A percentile compares a stretch with the other conserved stretches of the same genome.
phyloP scores from a whole-genome alignment of 2,329 filamentous ascomycete genomes.

The Thermoascus crustaceus region DNA sequence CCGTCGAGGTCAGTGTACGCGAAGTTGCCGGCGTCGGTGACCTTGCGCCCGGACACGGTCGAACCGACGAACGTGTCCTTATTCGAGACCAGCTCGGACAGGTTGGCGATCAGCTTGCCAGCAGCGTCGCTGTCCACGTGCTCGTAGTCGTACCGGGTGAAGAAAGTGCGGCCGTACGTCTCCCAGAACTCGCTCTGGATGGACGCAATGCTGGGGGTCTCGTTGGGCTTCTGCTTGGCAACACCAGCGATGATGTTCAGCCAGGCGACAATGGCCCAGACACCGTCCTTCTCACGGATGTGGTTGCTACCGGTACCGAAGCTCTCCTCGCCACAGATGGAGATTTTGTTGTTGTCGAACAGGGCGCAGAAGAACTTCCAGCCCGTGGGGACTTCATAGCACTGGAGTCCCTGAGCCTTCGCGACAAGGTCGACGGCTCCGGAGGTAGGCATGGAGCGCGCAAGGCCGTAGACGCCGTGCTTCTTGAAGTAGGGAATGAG shows the following conservation, averaged over 20 bases:
- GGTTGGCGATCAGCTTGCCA: slow-evolving; percentile 75
- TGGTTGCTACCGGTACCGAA: slow-evolving; percentile 98
- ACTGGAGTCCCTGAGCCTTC: slow-evolving; percentile 81
- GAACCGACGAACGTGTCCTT: slow-evolving; percentile 73
- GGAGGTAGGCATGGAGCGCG: slow-evolving; percentile 95
- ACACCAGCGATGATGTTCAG: slow-evolving; percentile 96
- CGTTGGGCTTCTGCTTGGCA: slow-evolving; percentile 68
- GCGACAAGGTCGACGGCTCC: slow-evolving; percentile 93
- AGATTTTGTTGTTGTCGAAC: slow-evolving; percentile 90
- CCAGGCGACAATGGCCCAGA: slow-evolving; percentile 97
- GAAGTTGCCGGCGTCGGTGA: slow-evolving; percentile 88
- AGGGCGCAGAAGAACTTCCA: slow-evolving; percentile 99
- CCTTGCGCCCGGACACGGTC: slow-evolving; percentile 71
- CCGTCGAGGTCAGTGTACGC: slow-evolving; percentile 98
- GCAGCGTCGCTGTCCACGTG: slow-evolving; percentile 85
- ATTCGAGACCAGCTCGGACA: slow-evolving; percentile 68
- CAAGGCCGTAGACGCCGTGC: slow-evolving; percentile 89
- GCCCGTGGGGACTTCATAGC: slow-evolving; percentile 95
- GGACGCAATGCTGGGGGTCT: slow-evolving; percentile 84
- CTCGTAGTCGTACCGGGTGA: slow-evolving; percentile 98
- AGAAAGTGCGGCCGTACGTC: slow-evolving; percentile 94
- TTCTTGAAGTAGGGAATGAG: slow-evolving; percentile 98
- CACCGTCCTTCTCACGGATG: slow-evolving; percentile 96
- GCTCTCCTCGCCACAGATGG: slow-evolving; percentile 96
- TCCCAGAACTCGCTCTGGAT: slow-evolving; percentile 98